Conservation (phyloP, 2,329 filamentous ascomycete species). For the Aaosphaeria arxii region DNA sequence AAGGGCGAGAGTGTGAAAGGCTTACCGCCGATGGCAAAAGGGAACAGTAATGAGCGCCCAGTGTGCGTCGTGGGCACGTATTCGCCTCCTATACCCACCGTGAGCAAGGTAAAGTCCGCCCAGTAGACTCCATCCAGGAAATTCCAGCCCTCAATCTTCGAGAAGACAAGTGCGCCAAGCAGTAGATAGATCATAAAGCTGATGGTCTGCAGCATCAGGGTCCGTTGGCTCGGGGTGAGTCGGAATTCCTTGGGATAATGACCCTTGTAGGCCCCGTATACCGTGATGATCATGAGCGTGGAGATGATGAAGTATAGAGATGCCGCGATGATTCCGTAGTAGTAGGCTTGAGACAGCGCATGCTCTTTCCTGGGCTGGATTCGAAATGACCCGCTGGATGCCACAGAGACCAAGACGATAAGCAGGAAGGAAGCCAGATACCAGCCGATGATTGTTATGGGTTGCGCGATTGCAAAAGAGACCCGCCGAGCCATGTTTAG, state of each 20-base stretch:
- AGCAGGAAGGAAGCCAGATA: slow-evolving; percentile 54
- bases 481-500: slow-evolving; percentile 59
- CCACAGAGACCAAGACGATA: slow-evolving; percentile 50
- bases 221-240: slow-evolving; percentile 55
- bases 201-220: slow-evolving; percentile 54
- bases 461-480: slow-evolving; percentile 55
- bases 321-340: slow-evolving; percentile 59
- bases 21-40: slow-evolving; percentile 50
- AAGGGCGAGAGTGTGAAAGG: too few relatives aligned
- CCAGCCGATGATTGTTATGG: slow-evolving; percentile 61
- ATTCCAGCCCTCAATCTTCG: slow-evolving; percentile 51
- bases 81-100: slow-evolving; percentile 53
- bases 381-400: slow-evolving; percentile 44
- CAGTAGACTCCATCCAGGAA: slow-evolving; percentile 56
- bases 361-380: slow-evolving; percentile 42
- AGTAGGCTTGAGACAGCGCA: slow-evolving; percentile 56
- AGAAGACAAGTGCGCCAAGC: slow-evolving; percentile 46
- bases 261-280: slow-evolving; percentile 52
- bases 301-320: slow-evolving; percentile 56
- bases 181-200: slow-evolving; percentile 48
- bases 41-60: slow-evolving; percentile 52
- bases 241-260: slow-evolving; percentile 57
- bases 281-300: slow-evolving; percentile 53
- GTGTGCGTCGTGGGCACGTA: slow-evolving; percentile 49
- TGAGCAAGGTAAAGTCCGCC: slow-evolving; percentile 56